phyloP scores from a whole-genome alignment of 306 rosid species.

The Begonia loranthoides region DNA sequence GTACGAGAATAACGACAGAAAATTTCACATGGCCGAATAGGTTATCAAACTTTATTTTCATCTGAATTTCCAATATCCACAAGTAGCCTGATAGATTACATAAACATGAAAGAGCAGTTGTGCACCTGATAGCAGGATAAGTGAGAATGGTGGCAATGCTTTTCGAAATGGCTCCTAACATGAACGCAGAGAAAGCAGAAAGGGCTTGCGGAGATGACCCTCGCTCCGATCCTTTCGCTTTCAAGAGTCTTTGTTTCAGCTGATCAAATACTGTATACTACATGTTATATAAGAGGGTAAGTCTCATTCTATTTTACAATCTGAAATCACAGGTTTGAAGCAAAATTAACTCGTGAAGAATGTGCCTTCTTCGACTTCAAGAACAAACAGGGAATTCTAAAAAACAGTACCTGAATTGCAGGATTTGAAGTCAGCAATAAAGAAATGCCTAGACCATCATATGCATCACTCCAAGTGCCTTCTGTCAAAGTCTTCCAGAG shows the following conservation, averaged over 20 bases:
- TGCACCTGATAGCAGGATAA: constrained; percentile 92
- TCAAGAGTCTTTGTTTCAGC: constrained; percentile 55
- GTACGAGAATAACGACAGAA: no score
- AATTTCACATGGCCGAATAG: no score
- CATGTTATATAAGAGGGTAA: constrained; percentile 2
- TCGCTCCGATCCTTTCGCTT: constrained; percentile 15
- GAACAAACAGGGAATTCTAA: not conserved
- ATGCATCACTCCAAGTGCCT: constrained; percentile 86
- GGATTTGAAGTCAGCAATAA: constrained; percentile 89
- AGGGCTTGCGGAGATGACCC: constrained; percentile 53
- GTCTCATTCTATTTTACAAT: not conserved
- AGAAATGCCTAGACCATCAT: constrained; percentile 90
- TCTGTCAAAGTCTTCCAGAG: constrained; percentile 74
- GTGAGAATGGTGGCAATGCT: constrained; percentile 74
- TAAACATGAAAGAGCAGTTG: constrained; percentile 3
- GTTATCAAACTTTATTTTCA: no score
- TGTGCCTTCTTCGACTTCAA: not conserved
- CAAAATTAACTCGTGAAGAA: not conserved
- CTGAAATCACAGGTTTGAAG: not conserved
- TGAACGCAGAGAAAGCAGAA: constrained; percentile 77
- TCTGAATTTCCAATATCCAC: no score
- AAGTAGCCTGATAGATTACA: constrained; percentile 7
- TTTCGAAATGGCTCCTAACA: constrained; percentile 81
- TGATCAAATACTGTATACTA: constrained; percentile 99
- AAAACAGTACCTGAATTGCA: constrained; percentile 65